These are phyloP conservation scores for Sisymbrium irio DNA, from an alignment of 345 rosid genomes.

Conservation along the genomic window DNA sequence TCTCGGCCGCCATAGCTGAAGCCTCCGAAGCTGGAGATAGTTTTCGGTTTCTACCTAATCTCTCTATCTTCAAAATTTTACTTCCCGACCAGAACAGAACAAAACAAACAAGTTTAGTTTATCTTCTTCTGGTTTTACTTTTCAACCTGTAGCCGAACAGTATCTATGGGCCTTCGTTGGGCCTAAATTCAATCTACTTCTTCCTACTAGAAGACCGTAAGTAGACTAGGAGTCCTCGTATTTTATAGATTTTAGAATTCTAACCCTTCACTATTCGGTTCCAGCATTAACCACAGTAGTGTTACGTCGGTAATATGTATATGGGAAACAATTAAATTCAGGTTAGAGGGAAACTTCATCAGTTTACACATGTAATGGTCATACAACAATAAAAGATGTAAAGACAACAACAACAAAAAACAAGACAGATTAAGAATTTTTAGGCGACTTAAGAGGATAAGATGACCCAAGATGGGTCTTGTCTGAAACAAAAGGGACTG, in stretches of 20 bases:
- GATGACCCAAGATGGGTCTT: slow-evolving; percentile 29
- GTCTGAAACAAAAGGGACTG: background rate
- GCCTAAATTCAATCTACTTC: background rate
- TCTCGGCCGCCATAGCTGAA: slow-evolving; percentile 37
- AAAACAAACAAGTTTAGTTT: background rate
- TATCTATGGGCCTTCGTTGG: background rate
- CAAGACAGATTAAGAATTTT: background rate
- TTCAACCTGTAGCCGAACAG: slow-evolving; percentile 15
- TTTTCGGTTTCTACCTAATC: slow-evolving; percentile 25
- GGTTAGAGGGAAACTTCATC: background rate
- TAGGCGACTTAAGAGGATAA: background rate
- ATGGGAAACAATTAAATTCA: background rate
- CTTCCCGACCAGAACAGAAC: background rate
- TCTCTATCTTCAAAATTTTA: background rate
- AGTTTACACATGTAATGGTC: background rate
- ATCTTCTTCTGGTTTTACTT: background rate
- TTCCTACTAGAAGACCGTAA: background rate
- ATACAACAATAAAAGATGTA: slow-evolving; percentile 13
- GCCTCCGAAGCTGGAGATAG: background rate
- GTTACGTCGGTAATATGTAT: too few species aligned
- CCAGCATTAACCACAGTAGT: too few species aligned
- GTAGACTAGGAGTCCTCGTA: background rate
- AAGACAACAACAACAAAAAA: background rate
- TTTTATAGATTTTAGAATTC: background rate
- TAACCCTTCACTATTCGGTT: background rate